Base-by-base conservation (phyloP, 2,329 filamentous ascomycete species). In the Kalaharituber pfeilii region DNA sequence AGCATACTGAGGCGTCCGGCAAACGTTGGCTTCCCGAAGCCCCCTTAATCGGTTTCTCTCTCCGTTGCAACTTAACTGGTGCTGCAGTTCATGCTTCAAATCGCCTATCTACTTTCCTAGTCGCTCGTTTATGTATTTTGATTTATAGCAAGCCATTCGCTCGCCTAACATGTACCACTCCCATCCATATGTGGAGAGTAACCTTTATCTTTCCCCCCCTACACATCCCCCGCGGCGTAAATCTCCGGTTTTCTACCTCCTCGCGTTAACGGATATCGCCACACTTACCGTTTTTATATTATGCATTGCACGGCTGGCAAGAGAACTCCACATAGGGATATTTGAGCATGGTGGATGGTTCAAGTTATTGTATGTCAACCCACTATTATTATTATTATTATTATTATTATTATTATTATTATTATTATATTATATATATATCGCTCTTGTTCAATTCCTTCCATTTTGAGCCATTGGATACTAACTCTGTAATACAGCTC, bases 161-260 rank as follows among this genome's bases (percentile, higher is more conserved):
- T n/a, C n/a, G n/a, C n/a, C n/a, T n/a, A n/a, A n/a, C n/a, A n/a
- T n/a, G n/a, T n/a, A n/a, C 33, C 5, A 39, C 13, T 39, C 33
- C 33, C 33, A 39, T 18, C 20, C 33, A 13, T 39, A 15, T 18
- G 3, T 47, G 42, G 42, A 47, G 42, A 47, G 6, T 22, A 47
- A 47, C 24, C n/a, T 47, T 30, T 27, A 26, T 39, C 50, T 44
- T n/a, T 28, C 36, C 25, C 18, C n/a, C 27, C 22, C 39, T 15
- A 9, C 53, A 11, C 28, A 39, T 44, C 39, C 50, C 39, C 44
- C 45, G 42, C 33, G 22, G 7, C 50, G 57, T 29, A 59, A 58
- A 36, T 42, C 52, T 18, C 24, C 54, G 20, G 30, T 56, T 33
- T 58, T 59, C 33, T 24, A 54, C 33, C 47, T 59, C 1, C 29